Evolutionary conservation across 2,329 filamentous ascomycete species (phyloP), one percentile per base, ranked within the genome.

Genomic region (Colletotrichum sp.): DNA sequence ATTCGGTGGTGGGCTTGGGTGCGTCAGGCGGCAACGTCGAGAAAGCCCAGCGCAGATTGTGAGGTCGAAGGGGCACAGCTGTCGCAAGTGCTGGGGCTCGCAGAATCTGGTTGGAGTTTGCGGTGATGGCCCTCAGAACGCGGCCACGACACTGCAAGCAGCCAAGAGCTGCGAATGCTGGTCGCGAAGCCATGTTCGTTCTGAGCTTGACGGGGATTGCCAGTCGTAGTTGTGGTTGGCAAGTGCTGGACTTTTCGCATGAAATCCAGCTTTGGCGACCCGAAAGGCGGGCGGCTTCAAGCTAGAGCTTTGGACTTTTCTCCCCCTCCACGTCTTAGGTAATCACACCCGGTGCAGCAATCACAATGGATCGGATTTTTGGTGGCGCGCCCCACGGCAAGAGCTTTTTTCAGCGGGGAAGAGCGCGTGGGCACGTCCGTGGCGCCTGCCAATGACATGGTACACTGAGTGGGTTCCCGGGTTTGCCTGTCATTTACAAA

Each of bases 71-170:
- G 13, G 32, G 34, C 8, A 67, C 21, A 16, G 64, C 28, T 13
- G 66, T 36, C 16, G 60, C 7, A 13, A 44, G 44, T 18, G 60
- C 71, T 15, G 75, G 30, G 26, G 60, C 21, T 24, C 75, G 75
- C 24, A 75, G 34, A 10, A 77, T 36, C 15, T 30, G 15, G n/a
- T n/a, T 34, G 12, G 72, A 67, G 6, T 59, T 71, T 36, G 77
- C 67, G 44, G 74, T 72, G 32, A 83, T 78, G 16, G 80, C 75
- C 10, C 79, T 79, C n/a, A 83, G 55, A 9, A 78, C 77, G 9
- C 79, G 79, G 3, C 63, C 71, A 13, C 80, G 79, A 77, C 82
- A 83, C 32, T 79, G 78, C 4, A 80, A 75, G 78, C 82, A 83
- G 77, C 81, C 77, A 10, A 76, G 74, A 16, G 79, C 78, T 57